Conservation (phyloP, 805 yeast genomes). For the Candida sakaeoensis region DNA sequence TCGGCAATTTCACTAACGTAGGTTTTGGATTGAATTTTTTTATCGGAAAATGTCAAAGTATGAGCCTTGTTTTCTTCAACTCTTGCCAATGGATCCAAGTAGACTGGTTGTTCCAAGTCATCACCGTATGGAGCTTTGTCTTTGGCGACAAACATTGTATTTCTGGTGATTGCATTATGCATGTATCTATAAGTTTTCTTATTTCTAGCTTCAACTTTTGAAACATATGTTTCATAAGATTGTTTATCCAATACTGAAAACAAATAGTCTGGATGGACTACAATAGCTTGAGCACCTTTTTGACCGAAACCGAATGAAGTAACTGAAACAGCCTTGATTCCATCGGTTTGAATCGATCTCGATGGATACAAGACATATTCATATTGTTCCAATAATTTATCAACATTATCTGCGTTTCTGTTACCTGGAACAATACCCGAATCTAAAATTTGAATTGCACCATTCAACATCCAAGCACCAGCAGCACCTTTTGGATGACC, state of each 20-base stretch:
- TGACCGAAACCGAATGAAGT: conserved; percentile 99
- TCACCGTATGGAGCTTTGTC: conserved; percentile 89
- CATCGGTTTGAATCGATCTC: conserved; percentile 88
- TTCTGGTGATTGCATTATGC: conserved; percentile 91
- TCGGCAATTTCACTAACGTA: conserved; percentile 48
- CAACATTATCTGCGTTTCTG: conserved; percentile 97
- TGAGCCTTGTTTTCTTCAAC: conserved; percentile 41
- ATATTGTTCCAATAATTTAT: conserved; percentile 72
- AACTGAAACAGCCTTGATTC: conserved; percentile 93
- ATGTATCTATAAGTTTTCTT: conserved; percentile 88
- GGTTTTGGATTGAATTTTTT: conserved; percentile 46
- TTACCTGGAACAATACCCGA: conserved; percentile 97
- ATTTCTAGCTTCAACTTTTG: conserved; percentile 75
- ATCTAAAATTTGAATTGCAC: conserved; percentile 90
- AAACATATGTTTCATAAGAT: conserved; percentile 67
- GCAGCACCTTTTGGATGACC: conserved; percentile 99
- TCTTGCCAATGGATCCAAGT: conserved; percentile 93
- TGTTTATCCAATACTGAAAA: conserved; percentile 73
- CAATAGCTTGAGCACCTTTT: conserved; percentile 96
- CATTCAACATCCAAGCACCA: conserved; percentile 99
- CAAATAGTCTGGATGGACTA: conserved; percentile 89
- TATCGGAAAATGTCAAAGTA: conserved; percentile 47
- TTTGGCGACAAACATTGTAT: conserved; percentile 89
- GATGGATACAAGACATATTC: conserved; percentile 94
- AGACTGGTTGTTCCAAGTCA: conserved; percentile 83